Conservation (phyloP, 352 stramenopile species). For the Pythium chondricola region DNA sequence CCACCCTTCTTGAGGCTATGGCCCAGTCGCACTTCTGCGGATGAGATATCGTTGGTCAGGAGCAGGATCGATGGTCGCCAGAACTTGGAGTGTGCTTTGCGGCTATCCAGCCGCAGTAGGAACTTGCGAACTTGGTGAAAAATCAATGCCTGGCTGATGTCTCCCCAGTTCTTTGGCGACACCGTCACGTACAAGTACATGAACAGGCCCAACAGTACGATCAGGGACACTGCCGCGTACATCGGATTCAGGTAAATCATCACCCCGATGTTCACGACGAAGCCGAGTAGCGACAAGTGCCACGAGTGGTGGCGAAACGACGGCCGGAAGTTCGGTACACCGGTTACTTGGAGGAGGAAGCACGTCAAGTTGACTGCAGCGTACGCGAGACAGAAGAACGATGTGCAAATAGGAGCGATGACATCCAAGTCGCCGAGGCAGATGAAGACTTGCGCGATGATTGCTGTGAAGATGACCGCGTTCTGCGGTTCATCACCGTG, state of each 20-base stretch:
- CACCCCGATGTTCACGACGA: slow-evolving; percentile 52
- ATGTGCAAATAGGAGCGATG: slow-evolving; percentile 76
- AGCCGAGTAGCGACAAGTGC: slow-evolving; percentile 52
- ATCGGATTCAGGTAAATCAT: slow-evolving; percentile 73
- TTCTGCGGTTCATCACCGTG: slow-evolving; percentile 64
- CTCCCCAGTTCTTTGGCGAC: slow-evolving; percentile 51
- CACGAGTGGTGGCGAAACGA: slow-evolving; percentile 67
- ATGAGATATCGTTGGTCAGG: slow-evolving; percentile 36
- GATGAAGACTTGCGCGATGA: slow-evolving; percentile 59
- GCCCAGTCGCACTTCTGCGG: slow-evolving; percentile 43
- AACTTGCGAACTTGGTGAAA: slow-evolving; percentile 83
- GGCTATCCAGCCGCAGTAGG: slow-evolving; percentile 55
- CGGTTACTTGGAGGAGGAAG: slow-evolving; percentile 66
- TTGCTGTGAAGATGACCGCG: slow-evolving; percentile 58
- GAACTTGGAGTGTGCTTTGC: slow-evolving; percentile 71
- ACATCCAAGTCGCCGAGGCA: slow-evolving; percentile 69
- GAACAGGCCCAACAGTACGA: slow-evolving; percentile 52
- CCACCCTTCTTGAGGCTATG: slow-evolving; percentile 80
- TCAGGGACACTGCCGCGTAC: slow-evolving; percentile 45
- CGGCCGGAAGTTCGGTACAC: slow-evolving; percentile 75
- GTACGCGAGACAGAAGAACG: slow-evolving; percentile 80
- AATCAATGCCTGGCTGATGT: slow-evolving; percentile 82
- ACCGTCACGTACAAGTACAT: slow-evolving; percentile 63
- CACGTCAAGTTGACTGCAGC: slow-evolving; percentile 66
- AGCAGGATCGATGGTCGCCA: slow-evolving; percentile 72